Evolutionary conservation across 164 flowering plant species (phyloP), one percentile per base, ranked within the genome.

Genomic region (Vitis rupestris): DNA sequence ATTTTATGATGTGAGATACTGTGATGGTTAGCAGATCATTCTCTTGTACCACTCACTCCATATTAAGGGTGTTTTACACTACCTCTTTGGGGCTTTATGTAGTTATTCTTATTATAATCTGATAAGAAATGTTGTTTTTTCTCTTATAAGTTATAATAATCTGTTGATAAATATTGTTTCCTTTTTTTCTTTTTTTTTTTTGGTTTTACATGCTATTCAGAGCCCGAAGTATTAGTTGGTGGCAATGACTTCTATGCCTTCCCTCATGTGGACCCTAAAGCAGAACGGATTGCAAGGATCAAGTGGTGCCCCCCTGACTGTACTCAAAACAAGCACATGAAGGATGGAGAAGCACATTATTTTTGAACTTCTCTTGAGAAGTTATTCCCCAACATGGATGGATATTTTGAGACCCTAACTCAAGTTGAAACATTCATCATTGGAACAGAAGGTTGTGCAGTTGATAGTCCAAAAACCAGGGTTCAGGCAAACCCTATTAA

Each of bases 201-300:
- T n/a, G 65, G 19, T 44, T 17, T 62, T 13, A 50, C 73, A 61
- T 72, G 59, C 60, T 30, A 65, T 83, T 63, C 78, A 95, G 99
- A 95, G 69, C 93, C 99, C 64, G 76, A 86, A 75, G 74, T 85
- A 12, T 75, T 95, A 70, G 86, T 90, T 19, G 74, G 88, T 81
- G 99, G 99, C 63, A 93, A 70, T 72, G 97, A 95, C 78, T 95
- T 95, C 88, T 93, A 93, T 81, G 98, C 99, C 44, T 95, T 89
- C 76, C 98, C 99, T 12, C 94, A 97, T 27, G 4, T 93, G 60
- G 97, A 93, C 53, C 77, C 82, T 55, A 81, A 76, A 71, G 96
- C 92, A 72, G 83, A 88, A 77, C 76, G 85, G 51, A 58, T 95
- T 2, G 94, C 99, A 67, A 93, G 98, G 99, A 86, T 95, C 66